phyloP scores from a whole-genome alignment of 768 basidiomycete genomes.

The Lactarius indigo region DNA sequence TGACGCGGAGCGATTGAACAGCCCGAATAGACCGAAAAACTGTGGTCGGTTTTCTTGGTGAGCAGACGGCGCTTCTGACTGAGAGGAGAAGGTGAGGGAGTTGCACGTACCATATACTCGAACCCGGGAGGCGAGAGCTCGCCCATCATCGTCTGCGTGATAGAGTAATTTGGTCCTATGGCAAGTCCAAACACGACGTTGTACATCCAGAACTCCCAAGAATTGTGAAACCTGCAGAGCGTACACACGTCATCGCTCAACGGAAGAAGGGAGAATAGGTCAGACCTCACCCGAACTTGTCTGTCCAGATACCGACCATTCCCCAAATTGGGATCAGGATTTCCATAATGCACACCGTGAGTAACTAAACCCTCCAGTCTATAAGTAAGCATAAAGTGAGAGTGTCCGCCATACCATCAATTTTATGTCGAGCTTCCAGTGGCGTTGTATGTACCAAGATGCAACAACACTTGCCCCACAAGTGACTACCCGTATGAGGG shows the following conservation, averaged over 20 bases:
- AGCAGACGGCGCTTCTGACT: too few species aligned
- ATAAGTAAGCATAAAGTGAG: neutral
- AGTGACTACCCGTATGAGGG: conserved; percentile 70
- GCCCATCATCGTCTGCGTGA: conserved; percentile 85
- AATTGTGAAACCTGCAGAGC: conserved; percentile 55
- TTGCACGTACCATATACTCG: conserved; percentile 60
- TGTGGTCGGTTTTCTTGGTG: too few species aligned
- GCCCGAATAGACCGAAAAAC: too few species aligned
- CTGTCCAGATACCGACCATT: conserved; percentile 82
- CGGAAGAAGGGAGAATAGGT: neutral
- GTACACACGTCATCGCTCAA: neutral
- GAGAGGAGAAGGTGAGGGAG: neutral
- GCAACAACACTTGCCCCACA: conserved; percentile 67
- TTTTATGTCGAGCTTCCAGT: conserved; percentile 78
- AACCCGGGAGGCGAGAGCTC: conserved; percentile 86
- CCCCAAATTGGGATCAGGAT: conserved; percentile 82
- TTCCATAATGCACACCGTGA: conserved; percentile 72
- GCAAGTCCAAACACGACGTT: conserved; percentile 77
- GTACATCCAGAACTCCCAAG: conserved; percentile 89
- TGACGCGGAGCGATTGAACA: too few species aligned
- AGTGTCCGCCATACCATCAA: conserved; percentile 47
- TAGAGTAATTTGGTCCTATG: conserved; percentile 86
- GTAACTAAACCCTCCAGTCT: conserved; percentile 46
- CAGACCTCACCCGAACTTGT: conserved; percentile 56
- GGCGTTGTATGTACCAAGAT: conserved; percentile 80